Percentiles rank a stretch among this genome's conserved stretches.
Conservation (phyloP, 2,329 filamentous ascomycete species). For the Byssoonygena ceratinophila region DNA sequence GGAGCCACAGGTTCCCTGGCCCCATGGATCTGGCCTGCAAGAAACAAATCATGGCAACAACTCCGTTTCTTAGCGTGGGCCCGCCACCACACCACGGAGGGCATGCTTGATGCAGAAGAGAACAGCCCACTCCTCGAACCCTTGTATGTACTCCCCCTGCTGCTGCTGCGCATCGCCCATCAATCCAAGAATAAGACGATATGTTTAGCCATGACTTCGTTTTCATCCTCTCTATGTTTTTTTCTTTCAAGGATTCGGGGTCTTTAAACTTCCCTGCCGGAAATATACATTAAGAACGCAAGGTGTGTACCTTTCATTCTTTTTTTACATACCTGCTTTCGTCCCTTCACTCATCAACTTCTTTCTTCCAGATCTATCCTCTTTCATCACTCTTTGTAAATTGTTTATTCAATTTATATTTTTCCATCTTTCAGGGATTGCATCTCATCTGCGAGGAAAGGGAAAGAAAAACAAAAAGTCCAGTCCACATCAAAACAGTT, state of each 20-base stretch:
- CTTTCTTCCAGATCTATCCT: not conserved
- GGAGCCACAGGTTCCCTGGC: too few species aligned
- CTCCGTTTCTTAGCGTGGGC: not conserved
- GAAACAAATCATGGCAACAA: not conserved
- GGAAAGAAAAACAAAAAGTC: not conserved
- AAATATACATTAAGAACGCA: not conserved
- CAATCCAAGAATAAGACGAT: not conserved
- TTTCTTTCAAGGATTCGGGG: not conserved
- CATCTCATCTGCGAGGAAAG: not conserved
- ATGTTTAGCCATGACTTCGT: constrained; percentile 9
- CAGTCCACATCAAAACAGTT: not conserved
- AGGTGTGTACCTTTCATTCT: not conserved
- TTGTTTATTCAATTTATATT: not conserved
- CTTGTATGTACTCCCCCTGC: not conserved
- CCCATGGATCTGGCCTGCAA: not conserved
- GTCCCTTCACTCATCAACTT: not conserved
- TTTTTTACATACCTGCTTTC: not conserved
- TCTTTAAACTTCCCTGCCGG: not conserved
- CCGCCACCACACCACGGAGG: too few species aligned
- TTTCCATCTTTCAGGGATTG: not conserved
- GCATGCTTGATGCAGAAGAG: not conserved
- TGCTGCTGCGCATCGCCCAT: not conserved
- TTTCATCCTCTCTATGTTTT: too few species aligned
- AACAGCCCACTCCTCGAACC: not conserved
- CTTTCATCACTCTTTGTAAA: not conserved